phyloP scores from a whole-genome alignment of 2,329 filamentous ascomycete genomes.

The Aspergillus aculeatinus region DNA sequence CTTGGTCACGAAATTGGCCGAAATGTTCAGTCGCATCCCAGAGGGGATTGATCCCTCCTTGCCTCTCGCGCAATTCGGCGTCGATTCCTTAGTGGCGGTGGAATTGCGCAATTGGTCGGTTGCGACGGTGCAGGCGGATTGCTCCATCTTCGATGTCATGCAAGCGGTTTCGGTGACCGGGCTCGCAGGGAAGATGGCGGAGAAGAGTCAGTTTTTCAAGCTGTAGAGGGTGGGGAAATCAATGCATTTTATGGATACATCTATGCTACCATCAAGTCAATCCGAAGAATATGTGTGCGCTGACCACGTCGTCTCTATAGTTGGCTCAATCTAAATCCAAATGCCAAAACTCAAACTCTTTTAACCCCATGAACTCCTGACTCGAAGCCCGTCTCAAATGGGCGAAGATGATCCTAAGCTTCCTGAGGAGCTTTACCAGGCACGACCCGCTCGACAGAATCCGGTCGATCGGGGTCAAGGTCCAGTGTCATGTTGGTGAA shows the following conservation, averaged over 20 bases:
- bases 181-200: not conserved
- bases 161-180: not conserved
- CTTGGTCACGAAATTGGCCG: not conserved
- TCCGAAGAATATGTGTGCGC: too few relatives aligned
- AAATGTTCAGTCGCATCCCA: not conserved
- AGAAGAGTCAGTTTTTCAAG: not conserved
- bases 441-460: not conserved
- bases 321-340: too few relatives aligned
- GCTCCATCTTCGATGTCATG: not conserved
- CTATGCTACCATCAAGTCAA: not conserved
- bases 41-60: not conserved
- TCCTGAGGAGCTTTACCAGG: not conserved
- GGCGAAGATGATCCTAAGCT: too few relatives aligned
- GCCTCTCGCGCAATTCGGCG: not conserved
- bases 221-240: not conserved
- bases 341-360: too few relatives aligned
- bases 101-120: not conserved
- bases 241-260: not conserved
- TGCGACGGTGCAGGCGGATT: not conserved
- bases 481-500: constrained; percentile 1
- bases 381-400: too few relatives aligned
- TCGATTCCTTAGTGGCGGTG: not conserved
- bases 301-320: too few relatives aligned
- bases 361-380: too few relatives aligned
- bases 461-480: not conserved